A percentile compares a stretch with the other conserved stretches of the same genome.
phyloP scores from a whole-genome alignment of 75 land plant species.

The Pinus albicaulis region DNA sequence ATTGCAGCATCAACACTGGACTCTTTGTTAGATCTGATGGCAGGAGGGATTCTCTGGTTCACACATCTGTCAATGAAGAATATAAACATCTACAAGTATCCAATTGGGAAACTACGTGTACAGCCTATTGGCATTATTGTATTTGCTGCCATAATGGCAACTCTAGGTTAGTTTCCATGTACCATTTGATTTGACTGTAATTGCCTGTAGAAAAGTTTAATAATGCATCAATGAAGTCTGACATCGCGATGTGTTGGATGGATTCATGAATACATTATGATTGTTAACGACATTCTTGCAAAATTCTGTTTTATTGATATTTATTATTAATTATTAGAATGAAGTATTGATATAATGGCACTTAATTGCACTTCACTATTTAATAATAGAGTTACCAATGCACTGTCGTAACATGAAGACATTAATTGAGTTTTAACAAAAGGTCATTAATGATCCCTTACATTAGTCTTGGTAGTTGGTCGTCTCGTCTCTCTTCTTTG shows the following conservation, averaged over 20 bases:
- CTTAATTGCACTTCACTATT: no score
- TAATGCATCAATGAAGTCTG: not conserved
- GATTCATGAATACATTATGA: no score
- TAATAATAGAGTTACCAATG: no score
- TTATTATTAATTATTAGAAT: no score
- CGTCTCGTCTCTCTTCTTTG: no score
- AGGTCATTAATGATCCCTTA: no score
- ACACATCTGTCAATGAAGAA: constrained; percentile 60
- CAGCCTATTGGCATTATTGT: constrained; percentile 91
- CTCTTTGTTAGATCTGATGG: constrained; percentile 84
- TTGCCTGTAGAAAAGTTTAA: not conserved
- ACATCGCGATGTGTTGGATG: not conserved
- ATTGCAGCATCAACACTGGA: constrained; percentile 93
- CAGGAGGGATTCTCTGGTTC: constrained; percentile 89
- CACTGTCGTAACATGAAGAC: no score
- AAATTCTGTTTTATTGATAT: no score
- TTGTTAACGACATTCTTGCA: no score
- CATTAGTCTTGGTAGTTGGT: no score
- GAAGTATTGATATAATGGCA: no score
- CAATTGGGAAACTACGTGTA: constrained; percentile 80
- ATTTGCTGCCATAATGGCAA: constrained; percentile 93
- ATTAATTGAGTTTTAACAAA: no score
- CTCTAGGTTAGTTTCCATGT: constrained; percentile 49
- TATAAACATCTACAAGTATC: constrained; percentile 70
- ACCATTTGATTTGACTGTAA: not conserved